phyloP scores from a whole-genome alignment of 257 asterid genomes.

The Striga asiatica region DNA sequence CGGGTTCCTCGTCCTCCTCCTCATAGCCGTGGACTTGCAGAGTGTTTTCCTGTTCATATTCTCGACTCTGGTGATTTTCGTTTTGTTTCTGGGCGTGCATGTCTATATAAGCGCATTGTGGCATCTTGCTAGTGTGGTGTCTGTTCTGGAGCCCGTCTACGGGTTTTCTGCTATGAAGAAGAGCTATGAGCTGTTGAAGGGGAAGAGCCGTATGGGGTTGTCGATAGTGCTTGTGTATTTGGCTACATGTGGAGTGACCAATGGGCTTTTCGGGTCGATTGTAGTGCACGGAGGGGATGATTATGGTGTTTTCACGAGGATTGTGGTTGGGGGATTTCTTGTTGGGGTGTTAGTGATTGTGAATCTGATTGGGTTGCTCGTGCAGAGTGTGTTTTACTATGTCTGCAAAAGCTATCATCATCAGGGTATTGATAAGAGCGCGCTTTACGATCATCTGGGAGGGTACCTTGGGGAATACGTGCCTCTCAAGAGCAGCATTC shows the following conservation, averaged over 20 bases:
- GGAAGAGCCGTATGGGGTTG: constrained; percentile 39
- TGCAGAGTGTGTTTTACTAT: constrained; percentile 92
- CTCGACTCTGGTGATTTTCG: constrained; percentile 40
- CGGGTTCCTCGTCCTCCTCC: constrained; percentile 47
- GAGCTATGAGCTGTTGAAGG: constrained; percentile 29
- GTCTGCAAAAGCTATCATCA: constrained; percentile 93
- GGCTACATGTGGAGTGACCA: constrained; percentile 57
- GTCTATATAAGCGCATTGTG: constrained; percentile 81
- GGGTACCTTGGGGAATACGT: constrained; percentile 96
- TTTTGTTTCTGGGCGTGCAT: constrained; percentile 64
- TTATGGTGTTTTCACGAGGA: constrained; percentile 51
- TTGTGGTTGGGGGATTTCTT: constrained; percentile 74
- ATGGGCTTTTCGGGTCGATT: constrained; percentile 43
- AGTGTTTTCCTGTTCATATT: constrained; percentile 46
- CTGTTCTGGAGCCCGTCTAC: constrained; percentile 49
- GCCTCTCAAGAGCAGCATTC: constrained; percentile 92
- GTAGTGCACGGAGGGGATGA: constrained; percentile 81
- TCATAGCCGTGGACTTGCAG: constrained; percentile 51
- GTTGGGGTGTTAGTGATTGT: constrained; percentile 84
- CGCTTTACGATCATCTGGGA: constrained; percentile 83
- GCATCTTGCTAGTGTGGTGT: constrained; percentile 89
- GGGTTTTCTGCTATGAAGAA: constrained; percentile 29
- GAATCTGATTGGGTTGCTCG: constrained; percentile 71
- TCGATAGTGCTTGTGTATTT: constrained; percentile 55
- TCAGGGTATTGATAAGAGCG: constrained; percentile 81